Evolutionary conservation across 2,329 filamentous ascomycete genomes (phyloP), one percentile per base, ranked within the genome.

Genomic region (Rhynchosporium agropyri): DNA sequence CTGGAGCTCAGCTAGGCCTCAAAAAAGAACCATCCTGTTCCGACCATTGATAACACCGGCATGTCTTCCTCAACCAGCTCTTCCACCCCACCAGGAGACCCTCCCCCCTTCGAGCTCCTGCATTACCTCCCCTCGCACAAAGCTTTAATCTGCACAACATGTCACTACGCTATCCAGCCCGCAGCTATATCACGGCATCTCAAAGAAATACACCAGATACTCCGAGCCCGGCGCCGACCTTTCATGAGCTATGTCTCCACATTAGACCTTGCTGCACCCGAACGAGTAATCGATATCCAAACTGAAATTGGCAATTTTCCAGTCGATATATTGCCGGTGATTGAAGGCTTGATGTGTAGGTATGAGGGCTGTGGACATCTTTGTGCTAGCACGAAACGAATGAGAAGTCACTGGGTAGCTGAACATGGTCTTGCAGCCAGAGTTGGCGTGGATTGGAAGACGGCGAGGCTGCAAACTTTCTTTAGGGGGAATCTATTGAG

Each of bases 381-480:
- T 2, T 75, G 73, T 57, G 61, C 70, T 1, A 70, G 73, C 0
- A 65, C 50, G n/a, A 76, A 76, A 64, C 68, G 74, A 5, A 76
- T 75, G 74, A 73, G 72, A 57, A 66, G 62, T 29, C 74, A 76
- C 58, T 75, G 72, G 73, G 28, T 66, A 3, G 62, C 69, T 20
- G 53, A 58, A 3, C 74, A 74, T 60, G 63, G 64, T 8, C 31
- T 59, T 33, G 58, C 64, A 4, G 69, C 68, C 0, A 29, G 58
- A 6, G 40, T 46, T 9, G 61, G 29, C n/a, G 6, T 43, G 3
- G 67, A 72, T 76, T 74, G 71, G 72, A 61, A 45, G 12, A 10
- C 63, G 5, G 67, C 65, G 2, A 61, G 40, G 13, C n/a, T 74
- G 12, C 72, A 74, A 62, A 72, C 70, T 2, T 74, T 74, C 61